These are phyloP conservation scores for Themeda triandra DNA, from an alignment of 176 grass and related monocot species.

Conservation along the genomic window DNA sequence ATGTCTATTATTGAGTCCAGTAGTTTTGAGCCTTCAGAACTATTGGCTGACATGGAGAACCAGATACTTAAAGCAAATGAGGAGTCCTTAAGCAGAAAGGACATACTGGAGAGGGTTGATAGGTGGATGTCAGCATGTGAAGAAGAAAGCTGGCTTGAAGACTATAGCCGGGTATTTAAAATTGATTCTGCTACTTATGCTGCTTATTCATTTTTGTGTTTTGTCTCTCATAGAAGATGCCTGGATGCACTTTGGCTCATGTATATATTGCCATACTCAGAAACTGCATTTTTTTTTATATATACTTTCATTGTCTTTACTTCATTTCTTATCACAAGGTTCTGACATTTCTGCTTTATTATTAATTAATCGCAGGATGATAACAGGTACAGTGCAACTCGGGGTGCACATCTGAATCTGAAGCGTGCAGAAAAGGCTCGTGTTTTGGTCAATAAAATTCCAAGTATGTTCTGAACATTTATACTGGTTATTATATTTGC, in stretches of 20 bases:
- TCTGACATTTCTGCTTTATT: not conserved
- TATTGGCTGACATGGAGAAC: conserved; percentile 82
- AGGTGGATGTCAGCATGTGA: conserved; percentile 92
- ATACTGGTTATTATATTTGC: no score
- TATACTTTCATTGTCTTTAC: not conserved
- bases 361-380: conserved; percentile 61
- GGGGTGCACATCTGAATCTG: conserved; percentile 96
- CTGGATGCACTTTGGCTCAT: not conserved
- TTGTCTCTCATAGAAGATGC: conserved; percentile 11
- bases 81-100: conserved; percentile 79
- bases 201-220: conserved; percentile 9
- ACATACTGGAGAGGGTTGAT: conserved; percentile 90
- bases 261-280: not conserved
- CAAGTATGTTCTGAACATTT: conserved; percentile 51
- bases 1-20: conserved; percentile 70
- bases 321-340: not conserved
- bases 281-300: not conserved
- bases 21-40: conserved; percentile 72
- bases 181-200: not conserved
- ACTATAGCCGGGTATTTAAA: conserved; percentile 75
- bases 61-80: conserved; percentile 88
- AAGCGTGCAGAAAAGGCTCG: conserved; percentile 96
- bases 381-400: conserved; percentile 87
- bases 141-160: conserved; percentile 99
- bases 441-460: conserved; percentile 87